Conservation (phyloP, 176 grass and related monocot genomes). For the Rhynchospora tenuis region DNA sequence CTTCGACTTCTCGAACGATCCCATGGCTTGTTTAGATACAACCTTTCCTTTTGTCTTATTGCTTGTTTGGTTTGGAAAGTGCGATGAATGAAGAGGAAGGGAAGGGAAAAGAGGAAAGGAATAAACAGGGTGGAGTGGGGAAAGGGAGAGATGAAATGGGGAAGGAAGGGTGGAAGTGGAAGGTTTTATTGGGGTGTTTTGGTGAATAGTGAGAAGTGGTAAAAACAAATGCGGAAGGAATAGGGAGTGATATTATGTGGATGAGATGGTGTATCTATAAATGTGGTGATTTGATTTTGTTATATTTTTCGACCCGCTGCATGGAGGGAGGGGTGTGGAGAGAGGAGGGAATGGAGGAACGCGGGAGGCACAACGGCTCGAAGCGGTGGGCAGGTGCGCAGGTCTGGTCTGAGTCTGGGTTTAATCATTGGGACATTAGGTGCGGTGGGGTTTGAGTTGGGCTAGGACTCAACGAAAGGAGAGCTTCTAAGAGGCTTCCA, state of each 20-base stretch:
- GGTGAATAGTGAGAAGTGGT: slow-evolving; percentile 14
- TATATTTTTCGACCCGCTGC: too few species aligned
- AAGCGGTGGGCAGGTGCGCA: not conserved
- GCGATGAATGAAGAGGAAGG: slow-evolving; percentile 12
- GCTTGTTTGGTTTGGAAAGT: not conserved
- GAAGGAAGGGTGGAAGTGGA: not conserved
- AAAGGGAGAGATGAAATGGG: not conserved
- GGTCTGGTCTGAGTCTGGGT: not conserved
- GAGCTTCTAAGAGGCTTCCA: not conserved
- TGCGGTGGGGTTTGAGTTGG: not conserved
- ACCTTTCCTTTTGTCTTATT: not conserved
- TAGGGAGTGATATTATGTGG: not conserved
- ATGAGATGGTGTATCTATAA: too few species aligned
- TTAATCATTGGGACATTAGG: slow-evolving; percentile 2
- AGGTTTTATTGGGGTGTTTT: slow-evolving; percentile 34
- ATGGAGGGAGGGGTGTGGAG: not conserved
- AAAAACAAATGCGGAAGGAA: not conserved
- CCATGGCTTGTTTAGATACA: slow-evolving; percentile 25
- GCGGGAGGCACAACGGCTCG: slow-evolving; percentile 26
- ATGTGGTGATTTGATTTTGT: not conserved
- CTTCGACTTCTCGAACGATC: slow-evolving; percentile 31
- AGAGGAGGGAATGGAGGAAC: not conserved
- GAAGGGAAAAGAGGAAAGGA: slow-evolving; percentile 31
- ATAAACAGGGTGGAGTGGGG: not conserved
- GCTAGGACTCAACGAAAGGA: not conserved